Evolutionary conservation across 2,329 filamentous ascomycete genomes (phyloP), one percentile per base, ranked within the genome.

Genomic region (Cladosporium austrohemisphaericum): DNA sequence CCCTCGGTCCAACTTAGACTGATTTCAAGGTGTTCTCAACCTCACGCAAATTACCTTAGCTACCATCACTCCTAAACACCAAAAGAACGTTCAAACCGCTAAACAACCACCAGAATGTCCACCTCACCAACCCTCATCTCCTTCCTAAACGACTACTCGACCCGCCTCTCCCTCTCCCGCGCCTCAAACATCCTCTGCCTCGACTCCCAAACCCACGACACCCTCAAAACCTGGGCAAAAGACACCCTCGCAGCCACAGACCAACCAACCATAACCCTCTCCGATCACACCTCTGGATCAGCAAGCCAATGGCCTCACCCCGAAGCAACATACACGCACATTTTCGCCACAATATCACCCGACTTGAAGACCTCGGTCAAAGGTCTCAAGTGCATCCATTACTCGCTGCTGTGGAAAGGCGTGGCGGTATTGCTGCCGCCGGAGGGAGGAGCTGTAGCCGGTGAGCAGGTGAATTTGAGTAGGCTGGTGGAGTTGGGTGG

Each of bases 181-280:
- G 38, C 37, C 13, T 50, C 47, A 37, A 50, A 50, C 16, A 50
- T 50, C 47, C 47, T 50, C 31, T 43, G 37, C 38, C 40, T 50
- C 18, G 37, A 41, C 37, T 5, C n/a, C 4, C 13, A 11, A 14
- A 36, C 40, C n/a, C 26, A 33, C 23, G 37, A 25, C 4, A 31
- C 40, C 22, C 36, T 50, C 3, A 35, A 22, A 18, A 9, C 37
- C 19, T 50, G 47, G 47, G 29, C 29, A 29, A 41, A 41, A 20
- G 18, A 26, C 7, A 43, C 26, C 22, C 31, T 50, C 37, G 19
- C 37, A 9, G n/a, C 20, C 28, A 26, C 29, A 29, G 37, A 41
- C 18, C 47, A 50, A 14, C 47, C 47, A 2, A 13, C 47, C 13
- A 36, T 43, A 14, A 41, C 40, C 2, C 23, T 22, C 10, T 25